These are phyloP conservation scores for Nicotiana paniculata DNA, from an alignment of 257 asterid species.

Conservation along the genomic window DNA sequence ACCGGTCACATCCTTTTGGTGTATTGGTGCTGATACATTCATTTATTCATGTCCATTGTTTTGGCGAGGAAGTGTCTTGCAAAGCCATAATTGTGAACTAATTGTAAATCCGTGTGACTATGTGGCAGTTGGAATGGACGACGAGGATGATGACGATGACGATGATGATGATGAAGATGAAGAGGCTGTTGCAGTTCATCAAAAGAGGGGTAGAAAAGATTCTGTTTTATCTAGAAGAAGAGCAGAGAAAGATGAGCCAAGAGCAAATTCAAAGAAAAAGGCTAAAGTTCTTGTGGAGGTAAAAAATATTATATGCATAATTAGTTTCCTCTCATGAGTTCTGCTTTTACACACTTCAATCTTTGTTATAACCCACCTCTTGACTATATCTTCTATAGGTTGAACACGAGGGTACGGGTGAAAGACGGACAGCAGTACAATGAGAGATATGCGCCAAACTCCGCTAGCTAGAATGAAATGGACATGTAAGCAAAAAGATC, in stretches of 20 bases:
- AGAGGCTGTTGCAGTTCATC: conserved; percentile 27
- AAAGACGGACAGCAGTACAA: conserved; percentile 43
- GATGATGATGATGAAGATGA: conserved; percentile 24
- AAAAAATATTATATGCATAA: background rate
- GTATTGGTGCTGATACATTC: background rate
- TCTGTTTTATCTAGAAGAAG: conserved; percentile 34
- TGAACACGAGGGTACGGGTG: conserved; percentile 53
- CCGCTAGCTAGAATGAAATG: background rate
- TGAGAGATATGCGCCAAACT: conserved; percentile 9
- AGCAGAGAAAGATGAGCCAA: conserved; percentile 40
- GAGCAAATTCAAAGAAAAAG: conserved; percentile 57
- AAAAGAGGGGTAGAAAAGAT: conserved; percentile 36
- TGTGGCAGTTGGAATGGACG: conserved; percentile 34
- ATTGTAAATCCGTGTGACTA: background rate
- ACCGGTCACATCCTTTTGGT: background rate
- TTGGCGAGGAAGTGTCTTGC: background rate
- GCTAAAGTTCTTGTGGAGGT: conserved; percentile 75
- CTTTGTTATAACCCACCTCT: background rate
- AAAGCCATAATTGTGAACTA: background rate
- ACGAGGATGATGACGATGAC: conserved; percentile 36
- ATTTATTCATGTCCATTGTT: background rate
- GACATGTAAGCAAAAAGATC: background rate
- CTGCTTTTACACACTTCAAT: background rate
- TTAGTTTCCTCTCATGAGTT: background rate
- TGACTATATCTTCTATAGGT: conserved; percentile 39